Conservation (phyloP, 305 asterid genomes). For the Fraxinus velutina region DNA sequence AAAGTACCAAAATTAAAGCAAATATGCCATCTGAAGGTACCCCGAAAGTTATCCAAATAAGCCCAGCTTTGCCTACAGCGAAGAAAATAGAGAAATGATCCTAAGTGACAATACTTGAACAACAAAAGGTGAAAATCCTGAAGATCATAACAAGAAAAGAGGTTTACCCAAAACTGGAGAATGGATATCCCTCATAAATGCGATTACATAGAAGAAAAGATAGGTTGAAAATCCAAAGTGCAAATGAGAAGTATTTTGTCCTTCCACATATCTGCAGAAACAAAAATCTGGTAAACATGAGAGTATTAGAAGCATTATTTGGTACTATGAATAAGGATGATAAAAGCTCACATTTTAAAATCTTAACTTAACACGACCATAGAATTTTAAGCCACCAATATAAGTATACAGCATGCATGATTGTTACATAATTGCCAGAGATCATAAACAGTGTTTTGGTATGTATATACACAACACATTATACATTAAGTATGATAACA, state of each 20-base stretch:
- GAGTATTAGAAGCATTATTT: conserved; percentile 33
- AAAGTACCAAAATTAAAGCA: conserved; percentile 90
- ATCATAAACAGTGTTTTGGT: conserved; percentile 10
- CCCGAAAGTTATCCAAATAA: conserved; percentile 76
- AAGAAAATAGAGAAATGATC: conserved; percentile 21
- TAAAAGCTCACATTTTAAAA: conserved; percentile 10
- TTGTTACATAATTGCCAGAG: background rate
- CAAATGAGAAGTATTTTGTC: conserved; percentile 57
- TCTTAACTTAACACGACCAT: conserved; percentile 7
- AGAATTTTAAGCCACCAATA: conserved; percentile 16
- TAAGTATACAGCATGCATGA: background rate
- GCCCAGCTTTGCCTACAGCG: conserved; percentile 61
- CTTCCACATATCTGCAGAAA: conserved; percentile 78
- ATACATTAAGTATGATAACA: conserved; percentile 3
- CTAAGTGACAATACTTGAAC: conserved; percentile 10
- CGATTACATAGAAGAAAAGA: conserved; percentile 79
- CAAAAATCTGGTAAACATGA: conserved; percentile 49
- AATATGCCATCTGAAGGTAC: conserved; percentile 97
- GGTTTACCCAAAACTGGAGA: conserved; percentile 81
- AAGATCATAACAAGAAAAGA: conserved; percentile 21
- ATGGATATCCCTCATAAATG: conserved; percentile 76
- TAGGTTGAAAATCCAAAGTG: conserved; percentile 77
- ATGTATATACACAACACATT: background rate
- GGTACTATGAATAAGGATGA: background rate
- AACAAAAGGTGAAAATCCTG: conserved; percentile 16